Evolutionary conservation across 306 rosid species (phyloP), one percentile per base, ranked within the genome.

Genomic region (Vigna mungo): DNA sequence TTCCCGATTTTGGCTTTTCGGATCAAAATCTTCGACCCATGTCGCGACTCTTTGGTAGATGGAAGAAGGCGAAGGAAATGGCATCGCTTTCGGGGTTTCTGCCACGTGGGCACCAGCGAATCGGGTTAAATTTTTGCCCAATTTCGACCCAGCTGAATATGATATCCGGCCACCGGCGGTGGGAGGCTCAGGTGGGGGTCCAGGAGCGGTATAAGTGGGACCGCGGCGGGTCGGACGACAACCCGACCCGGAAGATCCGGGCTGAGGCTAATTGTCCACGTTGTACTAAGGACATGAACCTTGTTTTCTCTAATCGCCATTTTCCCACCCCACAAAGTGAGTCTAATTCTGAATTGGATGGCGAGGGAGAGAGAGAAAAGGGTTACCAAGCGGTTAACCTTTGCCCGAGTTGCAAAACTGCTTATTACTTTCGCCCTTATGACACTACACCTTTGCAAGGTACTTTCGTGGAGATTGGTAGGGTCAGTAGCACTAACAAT

Each of bases 241-340:
- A 80, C 53, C 78, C 76, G 60, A 64, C 81, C 77, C 87, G 98
- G 23, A 92, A 83, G 81, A 94, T 94, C 66, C 87, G 96, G 66
- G 98, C 95, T 0, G 98, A 92, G 83, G 90, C 95, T 41, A 92
- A 90, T 78, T 94, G 98, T 76, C 98, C 98, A 1, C 91, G 96
- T 59, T 94, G 98, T 58, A 81, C 91, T 63, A 90, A 88, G 71
- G 90, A 92, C 74, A 89, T 92, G 90, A 93, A 88, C 68, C 59
- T 94, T 15, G 46, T 92, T 4, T 92, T 92, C 88, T 87, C 91
- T 41, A 84, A 83, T 73, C 89, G 86, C 65, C 92, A 83, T 30
- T 78, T 86, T 7, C 90, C 94, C 0, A 46, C 21, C 16, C 72
- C 46, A 7, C 12, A 7, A 46, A 18, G 46, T 32, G 68, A 61